Conservation (phyloP, 805 yeast species). For the Yarrowia deformans region DNA sequence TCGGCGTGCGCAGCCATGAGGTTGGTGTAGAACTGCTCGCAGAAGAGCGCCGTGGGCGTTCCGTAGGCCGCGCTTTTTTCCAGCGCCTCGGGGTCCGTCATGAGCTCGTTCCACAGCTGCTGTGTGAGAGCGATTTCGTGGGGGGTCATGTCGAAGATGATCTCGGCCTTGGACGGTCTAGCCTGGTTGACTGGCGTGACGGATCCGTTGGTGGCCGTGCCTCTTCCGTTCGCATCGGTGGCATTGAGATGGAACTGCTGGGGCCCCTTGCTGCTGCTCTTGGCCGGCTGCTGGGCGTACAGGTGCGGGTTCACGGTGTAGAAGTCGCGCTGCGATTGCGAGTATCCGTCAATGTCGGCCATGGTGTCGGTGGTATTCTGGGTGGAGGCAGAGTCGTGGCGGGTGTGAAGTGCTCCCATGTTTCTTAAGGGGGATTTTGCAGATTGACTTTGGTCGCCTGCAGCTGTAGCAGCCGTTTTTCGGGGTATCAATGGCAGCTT, state of each 20-base stretch:
- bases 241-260: constrained; percentile 27
- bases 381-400: neutral
- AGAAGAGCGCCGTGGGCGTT: constrained; percentile 63
- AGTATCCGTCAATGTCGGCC: constrained; percentile 37
- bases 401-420: neutral
- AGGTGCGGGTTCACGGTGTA: constrained; percentile 27
- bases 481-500: constrained; percentile 9
- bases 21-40: constrained; percentile 78
- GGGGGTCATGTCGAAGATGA: constrained; percentile 25
- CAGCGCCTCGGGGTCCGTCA: constrained; percentile 39
- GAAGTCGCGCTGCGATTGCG: constrained; percentile 35
- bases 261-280: neutral
- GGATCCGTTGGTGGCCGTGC: neutral
- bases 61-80: constrained; percentile 12
- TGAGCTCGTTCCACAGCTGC: constrained; percentile 30
- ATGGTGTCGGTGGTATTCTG: neutral
- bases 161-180: constrained; percentile 18
- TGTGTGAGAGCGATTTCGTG: constrained; percentile 6
- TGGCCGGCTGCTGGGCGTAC: constrained; percentile 14
- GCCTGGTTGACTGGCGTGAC: neutral
- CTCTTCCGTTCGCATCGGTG: neutral
- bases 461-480: neutral
- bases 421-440: constrained; percentile 16
- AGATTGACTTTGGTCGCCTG: constrained; percentile 22
- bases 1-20: constrained; percentile 65